Percentiles rank a stretch among this genome's conserved stretches.
phyloP scores from a whole-genome alignment of 495 filamentous ascomycete species.

The Aspergillus indologenus region DNA sequence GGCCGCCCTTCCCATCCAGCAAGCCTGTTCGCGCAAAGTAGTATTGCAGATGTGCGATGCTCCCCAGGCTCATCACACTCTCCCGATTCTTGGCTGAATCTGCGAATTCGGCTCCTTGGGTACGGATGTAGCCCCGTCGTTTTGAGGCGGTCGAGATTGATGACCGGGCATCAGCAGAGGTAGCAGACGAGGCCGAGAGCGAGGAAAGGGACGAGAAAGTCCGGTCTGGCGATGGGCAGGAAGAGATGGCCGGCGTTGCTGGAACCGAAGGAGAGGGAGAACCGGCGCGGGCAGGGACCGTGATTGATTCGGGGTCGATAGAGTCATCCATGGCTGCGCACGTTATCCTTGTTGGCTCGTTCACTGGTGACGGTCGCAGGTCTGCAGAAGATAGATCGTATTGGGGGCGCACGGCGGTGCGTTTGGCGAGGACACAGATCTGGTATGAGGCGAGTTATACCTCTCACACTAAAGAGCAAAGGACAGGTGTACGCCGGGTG shows the following conservation, averaged over 20 bases:
- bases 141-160: constrained; percentile 57
- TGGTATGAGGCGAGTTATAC: constrained; percentile 3
- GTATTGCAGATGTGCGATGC: constrained; percentile 95
- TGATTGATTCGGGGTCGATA: constrained; percentile 24
- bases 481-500: constrained; percentile 22
- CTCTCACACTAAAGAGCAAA: constrained; percentile 9
- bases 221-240: constrained; percentile 63
- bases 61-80: constrained; percentile 91
- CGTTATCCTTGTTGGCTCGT: constrained; percentile 15
- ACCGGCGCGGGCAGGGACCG: constrained; percentile 36
- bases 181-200: constrained; percentile 61
- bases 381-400: constrained; percentile 8
- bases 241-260: constrained; percentile 63
- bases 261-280: constrained; percentile 59
- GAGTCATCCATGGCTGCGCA: constrained; percentile 34
- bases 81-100: constrained; percentile 84
- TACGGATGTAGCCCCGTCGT: constrained; percentile 82
- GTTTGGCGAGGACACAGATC: not conserved
- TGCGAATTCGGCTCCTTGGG: constrained; percentile 86
- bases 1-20: constrained; percentile 88
- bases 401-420: not conserved
- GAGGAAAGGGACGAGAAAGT: constrained; percentile 76
- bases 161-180: constrained; percentile 50
- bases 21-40: constrained; percentile 95
- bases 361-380: not conserved